Conservation (phyloP, 441 rosid genomes). For the Bruguiera hainesii region DNA sequence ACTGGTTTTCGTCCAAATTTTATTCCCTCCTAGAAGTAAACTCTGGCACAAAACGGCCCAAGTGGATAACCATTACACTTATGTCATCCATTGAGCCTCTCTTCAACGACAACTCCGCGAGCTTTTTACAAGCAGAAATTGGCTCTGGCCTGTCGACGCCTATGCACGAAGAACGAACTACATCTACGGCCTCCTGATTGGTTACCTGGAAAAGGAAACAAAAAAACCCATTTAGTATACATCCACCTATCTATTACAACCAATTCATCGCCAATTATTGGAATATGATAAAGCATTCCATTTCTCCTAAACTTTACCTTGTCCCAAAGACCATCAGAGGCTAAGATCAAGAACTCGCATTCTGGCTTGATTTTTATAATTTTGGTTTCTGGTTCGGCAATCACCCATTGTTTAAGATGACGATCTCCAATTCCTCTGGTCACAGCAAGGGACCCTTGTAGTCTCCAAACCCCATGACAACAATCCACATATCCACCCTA, state of each 20-base stretch:
- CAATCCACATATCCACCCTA: conserved; percentile 94
- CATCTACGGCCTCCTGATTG: conserved; percentile 65
- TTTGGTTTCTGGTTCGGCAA: conserved; percentile 78
- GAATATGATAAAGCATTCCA: neutral
- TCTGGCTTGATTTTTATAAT: conserved; percentile 42
- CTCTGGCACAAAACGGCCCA: neutral
- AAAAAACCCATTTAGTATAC: neutral
- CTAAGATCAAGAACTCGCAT: conserved; percentile 77
- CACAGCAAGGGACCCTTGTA: conserved; percentile 83
- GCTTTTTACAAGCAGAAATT: conserved; percentile 52
- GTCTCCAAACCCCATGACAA: conserved; percentile 73
- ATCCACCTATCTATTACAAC: neutral
- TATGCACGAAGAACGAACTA: conserved; percentile 44
- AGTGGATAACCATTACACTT: conserved; percentile 42
- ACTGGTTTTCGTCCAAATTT: neutral
- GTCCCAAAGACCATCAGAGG: conserved; percentile 95
- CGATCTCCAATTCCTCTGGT: conserved; percentile 83
- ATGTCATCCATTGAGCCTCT: conserved; percentile 72
- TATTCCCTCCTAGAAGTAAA: neutral
- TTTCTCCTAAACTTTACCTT: conserved; percentile 43
- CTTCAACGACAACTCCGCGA: conserved; percentile 48
- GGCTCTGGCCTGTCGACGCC: conserved; percentile 37
- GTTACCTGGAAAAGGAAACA: conserved; percentile 36
- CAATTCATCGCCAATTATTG: neutral
- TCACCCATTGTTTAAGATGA: conserved; percentile 75